Evolutionary conservation across 208 protist species (phyloP), one percentile per base, ranked within the genome.

Genomic region (Acanthamoeba lenticulata): DNA sequence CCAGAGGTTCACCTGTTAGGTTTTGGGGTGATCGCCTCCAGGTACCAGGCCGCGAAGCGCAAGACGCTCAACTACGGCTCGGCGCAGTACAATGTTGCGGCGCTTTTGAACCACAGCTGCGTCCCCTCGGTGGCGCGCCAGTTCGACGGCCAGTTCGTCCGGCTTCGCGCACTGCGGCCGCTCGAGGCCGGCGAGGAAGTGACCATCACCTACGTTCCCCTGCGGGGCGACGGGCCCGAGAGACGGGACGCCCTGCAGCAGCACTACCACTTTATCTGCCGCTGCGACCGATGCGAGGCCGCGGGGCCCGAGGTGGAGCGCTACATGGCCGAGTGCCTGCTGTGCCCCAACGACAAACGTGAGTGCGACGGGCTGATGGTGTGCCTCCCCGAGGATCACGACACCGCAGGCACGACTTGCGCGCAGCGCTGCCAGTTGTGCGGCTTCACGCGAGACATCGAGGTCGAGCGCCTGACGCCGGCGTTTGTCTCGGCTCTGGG

Each of bases 51-150:
- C 9, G 44, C 85, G 27, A 91, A 91, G 34, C 19, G 52, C 15
- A 91, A 91, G 85, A 91, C 85, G 2, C 9, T 91, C 85, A 91
- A 91, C 52, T 91, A 91, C n/a, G 85, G 85, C 0, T 69, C 52
- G 34, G 49, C 57, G 9, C 32, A 69, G 29, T 91, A 44, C 85
- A 65, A 49, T 34, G 29, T 27, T n/a, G 85, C 85, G n/a, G 85
- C 85, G 11, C 65, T 62, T 27, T 62, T 65, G 38, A 91, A 91
- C 85, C 85, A 91, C 34, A 74, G 57, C 49, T 91, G 85, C 55
- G 32, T 91, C 29, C 85, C 85, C 11, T 91, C 85, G 27, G 85
- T 49, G 27, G 85, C 36, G 40, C 85, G 85, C 34, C 57, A 91
- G 49, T 91, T 65, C 34, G 60, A 72, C 60, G 85, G 85, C 7